Conservation (phyloP, 257 asterid genomes). For the Solanum corneliomulleri region DNA sequence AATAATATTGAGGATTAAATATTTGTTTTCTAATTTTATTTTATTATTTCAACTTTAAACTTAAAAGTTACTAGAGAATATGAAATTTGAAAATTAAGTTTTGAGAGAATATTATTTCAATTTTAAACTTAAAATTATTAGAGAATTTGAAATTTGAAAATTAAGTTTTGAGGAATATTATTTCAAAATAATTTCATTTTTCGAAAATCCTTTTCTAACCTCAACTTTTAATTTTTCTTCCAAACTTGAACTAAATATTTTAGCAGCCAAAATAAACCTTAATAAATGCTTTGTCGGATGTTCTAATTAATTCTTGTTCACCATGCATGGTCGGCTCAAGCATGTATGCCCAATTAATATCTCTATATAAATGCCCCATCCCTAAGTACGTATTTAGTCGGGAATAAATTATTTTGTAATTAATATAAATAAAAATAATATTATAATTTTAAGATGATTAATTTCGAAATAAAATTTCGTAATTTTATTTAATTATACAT, state of each 20-base stretch:
- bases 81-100: neutral
- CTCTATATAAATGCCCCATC: neutral
- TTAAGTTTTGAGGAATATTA: neutral
- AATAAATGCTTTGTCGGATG: neutral
- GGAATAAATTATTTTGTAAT: neutral
- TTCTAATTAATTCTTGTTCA: neutral
- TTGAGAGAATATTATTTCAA: neutral
- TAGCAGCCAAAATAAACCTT: neutral
- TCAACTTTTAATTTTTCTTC: neutral
- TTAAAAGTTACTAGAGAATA: neutral
- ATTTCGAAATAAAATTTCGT: too few relatives aligned
- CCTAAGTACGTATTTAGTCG: rapidly evolving
- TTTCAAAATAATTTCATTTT: neutral
- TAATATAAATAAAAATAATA: neutral
- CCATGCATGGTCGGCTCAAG: neutral
- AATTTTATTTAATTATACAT: neutral
- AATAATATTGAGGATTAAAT: neutral
- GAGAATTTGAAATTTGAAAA: neutral
- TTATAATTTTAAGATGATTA: too few relatives aligned
- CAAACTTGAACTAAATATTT: neutral
- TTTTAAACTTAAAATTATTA: neutral
- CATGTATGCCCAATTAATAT: neutral
- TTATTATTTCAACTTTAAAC: neutral
- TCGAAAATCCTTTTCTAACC: neutral
- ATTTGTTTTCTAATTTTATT: too few relatives aligned